Evolutionary conservation across 345 rosid species (phyloP).

Genomic region (Carallia brachiata): DNA sequence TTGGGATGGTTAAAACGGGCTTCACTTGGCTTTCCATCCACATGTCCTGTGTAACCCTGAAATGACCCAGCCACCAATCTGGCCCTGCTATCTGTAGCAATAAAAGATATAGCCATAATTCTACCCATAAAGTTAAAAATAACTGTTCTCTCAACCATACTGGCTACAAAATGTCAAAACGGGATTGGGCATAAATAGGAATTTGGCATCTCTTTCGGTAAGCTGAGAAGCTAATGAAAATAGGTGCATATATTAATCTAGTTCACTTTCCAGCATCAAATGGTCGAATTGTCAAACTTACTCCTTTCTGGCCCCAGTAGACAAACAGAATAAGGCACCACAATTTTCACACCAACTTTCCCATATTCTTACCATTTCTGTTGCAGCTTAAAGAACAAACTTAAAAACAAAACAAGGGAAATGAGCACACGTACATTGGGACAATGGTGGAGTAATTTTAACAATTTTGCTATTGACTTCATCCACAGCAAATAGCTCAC

Average conservation of each 20-base stretch:
- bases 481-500: constrained; percentile 87
- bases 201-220: background rate
- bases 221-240: background rate
- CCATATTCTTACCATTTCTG: background rate
- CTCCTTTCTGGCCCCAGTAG: background rate
- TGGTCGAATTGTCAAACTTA: background rate
- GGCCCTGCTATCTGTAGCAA: constrained; percentile 77
- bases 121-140: background rate
- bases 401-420: constrained; percentile 1
- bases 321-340: background rate
- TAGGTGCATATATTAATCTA: background rate
- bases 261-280: background rate
- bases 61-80: constrained; percentile 94
- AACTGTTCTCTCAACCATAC: background rate
- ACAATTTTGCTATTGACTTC: constrained; percentile 84
- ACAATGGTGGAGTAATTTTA: constrained; percentile 93
- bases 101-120: background rate
- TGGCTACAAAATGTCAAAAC: background rate
- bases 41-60: constrained; percentile 93
- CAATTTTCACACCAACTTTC: background rate
- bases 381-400: background rate
- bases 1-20: constrained; percentile 90
- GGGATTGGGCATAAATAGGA: background rate
- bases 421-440: constrained; percentile 60
- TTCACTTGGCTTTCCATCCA: constrained; percentile 91